phyloP scores from a whole-genome alignment of 352 stramenopile species.

The Pythium aquatile region DNA sequence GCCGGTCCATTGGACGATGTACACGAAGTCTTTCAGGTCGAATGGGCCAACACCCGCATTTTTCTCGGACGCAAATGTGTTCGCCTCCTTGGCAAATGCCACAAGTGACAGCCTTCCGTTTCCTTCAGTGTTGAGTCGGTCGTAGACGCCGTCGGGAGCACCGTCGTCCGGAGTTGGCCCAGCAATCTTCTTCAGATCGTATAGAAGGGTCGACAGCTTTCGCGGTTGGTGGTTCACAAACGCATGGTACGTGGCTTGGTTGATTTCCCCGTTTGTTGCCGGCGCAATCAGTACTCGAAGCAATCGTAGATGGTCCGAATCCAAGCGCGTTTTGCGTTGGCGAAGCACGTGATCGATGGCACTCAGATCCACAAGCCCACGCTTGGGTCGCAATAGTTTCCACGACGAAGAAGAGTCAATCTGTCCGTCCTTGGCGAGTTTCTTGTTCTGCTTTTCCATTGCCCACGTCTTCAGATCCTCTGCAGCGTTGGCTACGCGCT shows the following conservation, averaged over 20 bases:
- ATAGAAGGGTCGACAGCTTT: conserved; percentile 77
- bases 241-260: conserved; percentile 55
- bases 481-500: conserved; percentile 53
- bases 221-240: conserved; percentile 83
- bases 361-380: conserved; percentile 46
- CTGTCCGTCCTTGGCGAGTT: conserved; percentile 72
- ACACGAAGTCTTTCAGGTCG: conserved; percentile 73
- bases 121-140: conserved; percentile 68
- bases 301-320: conserved; percentile 46
- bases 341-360: conserved; percentile 66
- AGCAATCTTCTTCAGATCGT: conserved; percentile 72
- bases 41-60: conserved; percentile 34
- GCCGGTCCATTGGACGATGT: conserved; percentile 71
- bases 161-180: conserved; percentile 36
- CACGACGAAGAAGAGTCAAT: conserved; percentile 76
- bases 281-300: conserved; percentile 69
- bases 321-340: conserved; percentile 49
- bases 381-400: conserved; percentile 61
- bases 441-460: conserved; percentile 75
- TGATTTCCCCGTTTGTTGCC: conserved; percentile 60
- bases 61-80: conserved; percentile 54
- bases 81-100: conserved; percentile 57
- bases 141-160: conserved; percentile 51
- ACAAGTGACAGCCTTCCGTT: conserved; percentile 69
- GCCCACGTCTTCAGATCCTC: conserved; percentile 71